Percentiles rank a stretch among this genome's conserved stretches.
phyloP scores from a whole-genome alignment of 2,329 filamentous ascomycete species.

The Cytospora piceicola region DNA sequence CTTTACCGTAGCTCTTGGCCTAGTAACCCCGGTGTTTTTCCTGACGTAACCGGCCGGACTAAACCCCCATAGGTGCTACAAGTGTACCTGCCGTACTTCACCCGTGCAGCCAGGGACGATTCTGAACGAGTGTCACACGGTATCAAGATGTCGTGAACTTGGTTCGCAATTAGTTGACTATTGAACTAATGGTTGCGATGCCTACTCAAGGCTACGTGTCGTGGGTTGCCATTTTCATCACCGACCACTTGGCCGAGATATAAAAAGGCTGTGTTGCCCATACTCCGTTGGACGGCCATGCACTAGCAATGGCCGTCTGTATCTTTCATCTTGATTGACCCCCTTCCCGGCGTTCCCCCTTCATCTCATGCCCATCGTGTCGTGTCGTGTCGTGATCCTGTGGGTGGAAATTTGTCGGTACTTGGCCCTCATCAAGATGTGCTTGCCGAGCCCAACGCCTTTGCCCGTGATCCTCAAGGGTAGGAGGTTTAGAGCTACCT shows the following conservation, averaged over 20 bases:
- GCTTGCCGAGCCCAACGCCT: slow-evolving; percentile 18
- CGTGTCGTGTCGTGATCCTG: not conserved
- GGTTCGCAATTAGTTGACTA: slow-evolving; percentile 28
- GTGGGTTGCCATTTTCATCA: slow-evolving; percentile 21
- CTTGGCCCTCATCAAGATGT: slow-evolving; percentile 13
- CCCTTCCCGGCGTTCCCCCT: not conserved
- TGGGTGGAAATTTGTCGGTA: not conserved
- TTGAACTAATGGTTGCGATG: slow-evolving; percentile 22
- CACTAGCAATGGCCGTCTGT: slow-evolving; percentile 38
- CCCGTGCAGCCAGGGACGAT: not conserved
- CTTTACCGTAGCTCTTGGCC: too few species aligned
- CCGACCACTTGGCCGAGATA: slow-evolving; percentile 38
- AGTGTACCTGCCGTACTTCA: not conserved
- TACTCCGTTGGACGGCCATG: slow-evolving; percentile 33
- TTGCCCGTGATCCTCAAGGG: slow-evolving; percentile 37
- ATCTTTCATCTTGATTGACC: slow-evolving; percentile 12
- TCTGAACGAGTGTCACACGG: not conserved
- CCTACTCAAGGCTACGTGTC: slow-evolving; percentile 20
- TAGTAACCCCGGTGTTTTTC: too few species aligned
- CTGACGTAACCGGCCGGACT: too few species aligned
- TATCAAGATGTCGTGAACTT: not conserved
- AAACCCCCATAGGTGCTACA: not conserved
- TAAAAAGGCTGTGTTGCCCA: slow-evolving; percentile 30
- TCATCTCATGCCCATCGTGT: slow-evolving; percentile 1
- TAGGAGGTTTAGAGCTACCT: slow-evolving; percentile 56